These are phyloP conservation scores for Berkeleyomyces rouxiae DNA, from an alignment of 2,329 filamentous ascomycete genomes.

Conservation along the genomic window DNA sequence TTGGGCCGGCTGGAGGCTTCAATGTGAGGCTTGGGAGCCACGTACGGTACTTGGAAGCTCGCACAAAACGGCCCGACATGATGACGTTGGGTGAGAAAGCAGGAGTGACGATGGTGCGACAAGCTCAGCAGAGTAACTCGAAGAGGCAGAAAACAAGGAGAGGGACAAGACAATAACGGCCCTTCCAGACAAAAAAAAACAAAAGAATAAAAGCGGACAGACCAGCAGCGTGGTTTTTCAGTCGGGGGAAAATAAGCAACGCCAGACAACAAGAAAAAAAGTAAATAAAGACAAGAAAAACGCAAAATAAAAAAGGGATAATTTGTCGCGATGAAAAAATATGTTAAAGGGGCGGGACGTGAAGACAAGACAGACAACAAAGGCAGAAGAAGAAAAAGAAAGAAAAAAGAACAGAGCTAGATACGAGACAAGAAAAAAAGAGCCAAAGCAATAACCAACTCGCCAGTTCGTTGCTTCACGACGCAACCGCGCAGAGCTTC, in stretches of 20 bases:
- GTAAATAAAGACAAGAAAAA: neutral
- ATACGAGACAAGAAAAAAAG: neutral
- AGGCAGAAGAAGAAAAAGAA: neutral
- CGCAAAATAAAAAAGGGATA: neutral
- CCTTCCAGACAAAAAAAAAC: no score
- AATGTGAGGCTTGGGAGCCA: conserved; percentile 14
- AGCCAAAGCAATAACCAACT: no score
- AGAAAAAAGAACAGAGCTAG: neutral
- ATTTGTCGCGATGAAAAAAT: neutral
- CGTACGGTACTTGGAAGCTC: conserved; percentile 53
- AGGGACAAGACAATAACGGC: conserved; percentile 10
- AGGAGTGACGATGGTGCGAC: no score
- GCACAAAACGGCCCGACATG: conserved; percentile 50
- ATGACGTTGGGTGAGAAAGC: conserved; percentile 16
- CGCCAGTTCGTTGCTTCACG: no score
- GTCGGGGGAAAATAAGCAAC: conserved; percentile 1
- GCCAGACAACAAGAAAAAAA: neutral
- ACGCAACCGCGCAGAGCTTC: no score
- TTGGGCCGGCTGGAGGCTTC: neutral
- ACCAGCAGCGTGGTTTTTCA: no score
- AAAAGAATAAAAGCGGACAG: no score
- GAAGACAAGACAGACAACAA: neutral
- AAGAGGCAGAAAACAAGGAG: conserved; percentile 1
- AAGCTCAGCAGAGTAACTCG: no score
- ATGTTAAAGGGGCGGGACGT: neutral